Evolutionary conservation across 2,329 filamentous ascomycete genomes (phyloP), one percentile per base, ranked within the genome.

Genomic region (Trichoderma koningiopsis): DNA sequence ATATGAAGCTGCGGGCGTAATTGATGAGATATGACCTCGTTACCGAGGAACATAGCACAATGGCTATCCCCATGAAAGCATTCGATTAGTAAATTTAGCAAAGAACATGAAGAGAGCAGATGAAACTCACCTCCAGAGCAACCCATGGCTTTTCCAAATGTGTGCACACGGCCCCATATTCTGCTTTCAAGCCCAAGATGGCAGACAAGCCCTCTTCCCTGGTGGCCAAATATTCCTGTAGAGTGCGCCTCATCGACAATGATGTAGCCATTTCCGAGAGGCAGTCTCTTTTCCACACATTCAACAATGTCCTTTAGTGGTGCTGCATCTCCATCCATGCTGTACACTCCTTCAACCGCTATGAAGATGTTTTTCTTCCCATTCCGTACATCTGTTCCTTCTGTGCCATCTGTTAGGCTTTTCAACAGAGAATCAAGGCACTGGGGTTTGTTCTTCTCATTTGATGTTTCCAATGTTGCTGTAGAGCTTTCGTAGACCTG

Each of bases 321-420:
- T 0, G 87, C 87, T 22, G 92, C 80, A 72, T 94, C 91, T 0
- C 92, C 92, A 65, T 95, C 92, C 92, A 96, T 96, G 76, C 91
- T 94, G 77, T 96, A 95, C 0, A 93, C 82, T 0, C 86, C 87
- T 73, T 93, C 91, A 0, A 92, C 83, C 0, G 87, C 88, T n/a
- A 93, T 77, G 72, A 93, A 91, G 3, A 93, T 83, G 71, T 87
- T 89, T 0, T 75, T 76, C 1, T 75, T 69, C 0, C 86, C 85
- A 0, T 71, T 63, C 0, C 56, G 56, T 0, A 87, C 64, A 58
- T 66, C 65, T 0, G 68, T 70, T 19, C 81, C 79, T 5, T 78
- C 74, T 0, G 80, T 74, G 1, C 78, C 79, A 0, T 77, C 57
- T 3, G 79, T 72, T 3, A 86, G 72, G 1, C 69, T 73, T 0